phyloP scores from a whole-genome alignment of 2,329 filamentous ascomycete species.

The Zymoseptoria tritici region DNA sequence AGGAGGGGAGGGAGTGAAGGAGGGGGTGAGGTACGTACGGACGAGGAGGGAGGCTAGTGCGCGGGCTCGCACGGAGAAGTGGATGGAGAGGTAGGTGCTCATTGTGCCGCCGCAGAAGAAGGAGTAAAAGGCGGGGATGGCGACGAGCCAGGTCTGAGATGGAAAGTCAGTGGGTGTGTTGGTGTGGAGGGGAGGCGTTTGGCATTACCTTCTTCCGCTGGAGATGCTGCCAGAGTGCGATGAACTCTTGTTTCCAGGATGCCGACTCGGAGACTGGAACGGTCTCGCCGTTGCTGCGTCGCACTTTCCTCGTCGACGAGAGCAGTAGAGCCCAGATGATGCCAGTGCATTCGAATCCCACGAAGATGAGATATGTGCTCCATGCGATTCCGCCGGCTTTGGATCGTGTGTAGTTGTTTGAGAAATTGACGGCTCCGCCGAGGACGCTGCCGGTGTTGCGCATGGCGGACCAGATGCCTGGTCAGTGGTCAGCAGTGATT shows the following conservation, averaged over 20 bases:
- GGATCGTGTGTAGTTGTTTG: conserved; percentile 20
- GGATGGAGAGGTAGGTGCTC: conserved; percentile 31
- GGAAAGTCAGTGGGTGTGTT: background rate
- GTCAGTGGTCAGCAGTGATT: too few relatives aligned
- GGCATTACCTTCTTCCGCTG: conserved; percentile 22
- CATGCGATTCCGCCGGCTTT: conserved; percentile 25
- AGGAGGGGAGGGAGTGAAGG: too few relatives aligned
- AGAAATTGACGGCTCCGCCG: conserved; percentile 31
- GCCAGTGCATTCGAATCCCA: conserved; percentile 28
- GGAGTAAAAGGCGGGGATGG: conserved; percentile 32
- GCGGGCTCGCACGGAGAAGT: conserved; percentile 30
- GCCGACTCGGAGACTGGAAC: conserved; percentile 16
- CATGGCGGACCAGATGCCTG: conserved; percentile 30
- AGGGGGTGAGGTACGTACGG: conserved; percentile 4
- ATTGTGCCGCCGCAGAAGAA: conserved; percentile 36
- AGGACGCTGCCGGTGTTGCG: conserved; percentile 30
- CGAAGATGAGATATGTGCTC: conserved; percentile 28
- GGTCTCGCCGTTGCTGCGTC: conserved; percentile 20
- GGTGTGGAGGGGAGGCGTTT: background rate
- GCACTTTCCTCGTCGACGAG: conserved; percentile 21
- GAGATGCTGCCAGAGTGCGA: conserved; percentile 17
- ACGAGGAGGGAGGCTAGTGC: conserved; percentile 29
- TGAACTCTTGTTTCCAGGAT: conserved; percentile 19
- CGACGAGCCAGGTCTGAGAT: conserved; percentile 28
- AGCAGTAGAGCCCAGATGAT: conserved; percentile 27